phyloP scores from a whole-genome alignment of 2,329 filamentous ascomycete genomes.

The Phoma sp. region DNA sequence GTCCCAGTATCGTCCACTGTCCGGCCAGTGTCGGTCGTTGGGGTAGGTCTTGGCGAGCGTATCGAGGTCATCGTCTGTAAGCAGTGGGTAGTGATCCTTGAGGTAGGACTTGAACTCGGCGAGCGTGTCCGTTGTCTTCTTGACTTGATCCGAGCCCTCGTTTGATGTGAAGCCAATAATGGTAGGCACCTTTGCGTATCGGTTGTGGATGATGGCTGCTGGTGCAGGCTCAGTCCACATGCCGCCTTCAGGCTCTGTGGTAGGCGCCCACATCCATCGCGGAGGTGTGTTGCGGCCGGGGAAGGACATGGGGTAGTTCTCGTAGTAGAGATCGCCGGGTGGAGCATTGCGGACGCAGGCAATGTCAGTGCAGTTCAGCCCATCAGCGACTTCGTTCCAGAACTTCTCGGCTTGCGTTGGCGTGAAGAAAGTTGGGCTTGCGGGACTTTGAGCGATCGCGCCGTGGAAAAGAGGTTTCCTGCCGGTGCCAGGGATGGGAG shows the following conservation, averaged over 20 bases:
- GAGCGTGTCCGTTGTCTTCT: constrained; percentile 48
- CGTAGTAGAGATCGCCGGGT: constrained; percentile 40
- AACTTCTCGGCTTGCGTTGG: constrained; percentile 41
- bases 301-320: constrained; percentile 46
- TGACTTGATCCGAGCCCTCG: constrained; percentile 52
- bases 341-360: constrained; percentile 38
- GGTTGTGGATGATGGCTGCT: constrained; percentile 35
- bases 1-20: constrained; percentile 43
- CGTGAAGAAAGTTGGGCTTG: constrained; percentile 44
- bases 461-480: constrained; percentile 42
- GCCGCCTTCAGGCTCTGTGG: constrained; percentile 38
- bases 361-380: constrained; percentile 42
- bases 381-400: constrained; percentile 39
- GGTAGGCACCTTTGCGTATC: constrained; percentile 41
- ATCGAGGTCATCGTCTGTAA: constrained; percentile 60
- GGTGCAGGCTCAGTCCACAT: constrained; percentile 40
- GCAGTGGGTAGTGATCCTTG: constrained; percentile 54
- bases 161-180: constrained; percentile 46
- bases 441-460: constrained; percentile 41
- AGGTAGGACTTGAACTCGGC: constrained; percentile 45
- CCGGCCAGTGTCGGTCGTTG: constrained; percentile 46
- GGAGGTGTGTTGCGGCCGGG: constrained; percentile 40
- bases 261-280: constrained; percentile 48
- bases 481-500: constrained; percentile 36
- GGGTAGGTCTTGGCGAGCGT: constrained; percentile 37